A percentile compares a stretch with the other conserved stretches of the same genome.
Evolutionary conservation across 495 filamentous ascomycete species (phyloP).

Genomic region (Penicillium manginii): DNA sequence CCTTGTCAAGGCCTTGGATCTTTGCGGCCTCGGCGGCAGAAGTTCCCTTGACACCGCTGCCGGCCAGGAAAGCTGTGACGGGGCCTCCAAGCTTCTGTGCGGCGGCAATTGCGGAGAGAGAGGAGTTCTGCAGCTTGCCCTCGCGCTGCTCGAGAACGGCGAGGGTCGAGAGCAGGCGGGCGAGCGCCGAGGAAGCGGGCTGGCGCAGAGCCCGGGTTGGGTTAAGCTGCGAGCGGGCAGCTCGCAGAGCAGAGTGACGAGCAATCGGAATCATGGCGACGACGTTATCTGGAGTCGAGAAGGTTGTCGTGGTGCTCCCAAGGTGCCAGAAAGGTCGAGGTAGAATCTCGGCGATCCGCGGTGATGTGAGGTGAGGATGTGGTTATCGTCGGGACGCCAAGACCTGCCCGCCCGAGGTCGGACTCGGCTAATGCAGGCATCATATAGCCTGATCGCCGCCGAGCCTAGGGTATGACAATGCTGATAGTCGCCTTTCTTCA

Average conservation of each 20-base stretch:
- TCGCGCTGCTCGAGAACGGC: slow-evolving; percentile 93
- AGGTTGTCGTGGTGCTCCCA: slow-evolving; percentile 14
- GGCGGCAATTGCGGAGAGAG: slow-evolving; percentile 83
- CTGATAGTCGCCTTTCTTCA: not conserved
- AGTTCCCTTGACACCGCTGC: slow-evolving; percentile 69
- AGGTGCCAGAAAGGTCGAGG: slow-evolving; percentile 19
- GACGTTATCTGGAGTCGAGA: slow-evolving; percentile 3
- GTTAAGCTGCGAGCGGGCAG: slow-evolving; percentile 48
- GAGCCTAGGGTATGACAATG: slow-evolving; percentile 12
- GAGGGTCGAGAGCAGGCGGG: slow-evolving; percentile 81
- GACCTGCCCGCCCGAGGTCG: slow-evolving; percentile 41
- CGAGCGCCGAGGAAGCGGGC: slow-evolving; percentile 52
- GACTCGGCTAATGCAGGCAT: slow-evolving; percentile 45
- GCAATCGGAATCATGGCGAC: slow-evolving; percentile 47
- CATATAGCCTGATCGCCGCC: slow-evolving; percentile 23
- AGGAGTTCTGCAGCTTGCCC: slow-evolving; percentile 80
- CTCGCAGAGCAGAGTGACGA: slow-evolving; percentile 51
- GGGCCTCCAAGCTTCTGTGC: slow-evolving; percentile 84
- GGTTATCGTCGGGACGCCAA: slow-evolving; percentile 39
- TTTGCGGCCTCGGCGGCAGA: slow-evolving; percentile 89
- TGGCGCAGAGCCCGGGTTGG: slow-evolving; percentile 34
- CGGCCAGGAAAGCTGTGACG: slow-evolving; percentile 86
- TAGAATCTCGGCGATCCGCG: slow-evolving; percentile 34
- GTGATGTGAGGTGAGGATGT: slow-evolving; percentile 33
- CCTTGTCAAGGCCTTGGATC: slow-evolving; percentile 86